Conservation (phyloP, 805 yeast genomes). For the Metschnikowia henanensis region DNA sequence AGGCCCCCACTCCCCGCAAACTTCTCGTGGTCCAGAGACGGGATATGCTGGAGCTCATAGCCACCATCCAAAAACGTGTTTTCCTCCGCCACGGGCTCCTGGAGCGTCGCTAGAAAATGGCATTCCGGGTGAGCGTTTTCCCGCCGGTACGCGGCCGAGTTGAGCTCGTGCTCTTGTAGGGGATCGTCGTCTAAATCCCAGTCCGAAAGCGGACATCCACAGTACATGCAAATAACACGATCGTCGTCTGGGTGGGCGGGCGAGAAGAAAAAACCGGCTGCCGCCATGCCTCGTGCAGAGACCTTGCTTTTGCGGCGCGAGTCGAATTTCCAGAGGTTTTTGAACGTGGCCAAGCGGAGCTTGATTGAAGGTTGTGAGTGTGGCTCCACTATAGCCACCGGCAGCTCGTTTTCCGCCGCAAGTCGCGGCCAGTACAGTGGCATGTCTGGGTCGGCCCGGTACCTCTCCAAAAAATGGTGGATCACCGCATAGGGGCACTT, state of each 20-base stretch:
- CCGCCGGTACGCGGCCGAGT: constrained; percentile 15
- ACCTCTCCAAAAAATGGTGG: constrained; percentile 5
- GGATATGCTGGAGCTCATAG: constrained; percentile 4
- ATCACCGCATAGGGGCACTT: constrained; percentile 18
- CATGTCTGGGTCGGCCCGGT: constrained; percentile 7
- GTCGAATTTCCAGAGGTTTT: constrained; percentile 17
- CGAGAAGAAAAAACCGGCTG: constrained; percentile 45
- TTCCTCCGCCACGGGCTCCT: not conserved
- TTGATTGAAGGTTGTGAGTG: constrained; percentile 11
- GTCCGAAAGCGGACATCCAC: constrained; percentile 31
- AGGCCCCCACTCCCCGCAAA: not conserved
- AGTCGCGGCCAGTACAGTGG: constrained; percentile 16
- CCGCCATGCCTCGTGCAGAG: constrained; percentile 29
- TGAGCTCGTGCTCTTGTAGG: constrained; percentile 48
- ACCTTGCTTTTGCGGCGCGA: constrained; percentile 9
- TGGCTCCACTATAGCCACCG: constrained; percentile 14
- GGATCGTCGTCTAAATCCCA: constrained; percentile 74
- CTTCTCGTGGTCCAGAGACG: not conserved
- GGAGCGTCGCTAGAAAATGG: constrained; percentile 25
- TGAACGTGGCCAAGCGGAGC: constrained; percentile 20
- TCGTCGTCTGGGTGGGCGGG: constrained; percentile 33
- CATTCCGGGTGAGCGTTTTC: constrained; percentile 19
- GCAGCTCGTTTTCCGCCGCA: constrained; percentile 1
- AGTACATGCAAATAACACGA: constrained; percentile 32
- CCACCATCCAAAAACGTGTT: not conserved